Base-by-base conservation (phyloP, 768 basidiomycete genomes). In the Tulasnella calospora region DNA sequence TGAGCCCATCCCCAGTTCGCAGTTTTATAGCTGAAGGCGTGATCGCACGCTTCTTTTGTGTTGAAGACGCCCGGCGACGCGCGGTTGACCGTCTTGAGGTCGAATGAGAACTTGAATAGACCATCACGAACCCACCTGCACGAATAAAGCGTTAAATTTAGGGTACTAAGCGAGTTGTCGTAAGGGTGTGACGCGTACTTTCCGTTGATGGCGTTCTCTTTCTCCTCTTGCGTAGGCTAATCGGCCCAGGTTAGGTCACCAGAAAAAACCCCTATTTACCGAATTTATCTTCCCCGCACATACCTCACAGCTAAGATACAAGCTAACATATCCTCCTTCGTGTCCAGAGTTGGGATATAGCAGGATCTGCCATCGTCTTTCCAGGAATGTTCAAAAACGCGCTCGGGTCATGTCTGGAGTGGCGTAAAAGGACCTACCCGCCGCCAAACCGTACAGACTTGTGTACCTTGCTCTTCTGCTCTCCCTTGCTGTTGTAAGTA, bases 1-100 rank as follows among this genome's bases (percentile, higher is more conserved):
- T 93, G 92, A 0, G 92, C 75, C 93, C 94, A 95, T 83, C 93
- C 93, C 94, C 93, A 94, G 81, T 94, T 95, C 38, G 92, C 92
- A 17, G 93, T 92, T 91, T 92, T 76, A 27, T 78, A 72, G 46
- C 92, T 92, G 80, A 95, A 95, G 0, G 91, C 89, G 82, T 94
- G 94, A 79, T 95, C 92, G 41, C 91, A 87, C 0, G 94, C 94
- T 83, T 95, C 94, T 82, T 94, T 95, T 55, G 86, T 83, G 78
- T 90, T 51, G n/a, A 73, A 15, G 23, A 51, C 47, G 51, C 73
- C 33, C 35, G 72, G 80, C 38, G 80, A 73, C 13, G 35, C 30
- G 51, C 36, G 33, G 38, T 83, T 80, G 80, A 91, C 93, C 8
- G 89, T 92, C 82, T 89, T 89, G 81, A 95, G 86, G 82, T 95